A percentile compares a stretch with the other conserved stretches of the same genome.
Evolutionary conservation across 352 stramenopile genomes (phyloP).

Genomic region (Globisporangium apiculatum): DNA sequence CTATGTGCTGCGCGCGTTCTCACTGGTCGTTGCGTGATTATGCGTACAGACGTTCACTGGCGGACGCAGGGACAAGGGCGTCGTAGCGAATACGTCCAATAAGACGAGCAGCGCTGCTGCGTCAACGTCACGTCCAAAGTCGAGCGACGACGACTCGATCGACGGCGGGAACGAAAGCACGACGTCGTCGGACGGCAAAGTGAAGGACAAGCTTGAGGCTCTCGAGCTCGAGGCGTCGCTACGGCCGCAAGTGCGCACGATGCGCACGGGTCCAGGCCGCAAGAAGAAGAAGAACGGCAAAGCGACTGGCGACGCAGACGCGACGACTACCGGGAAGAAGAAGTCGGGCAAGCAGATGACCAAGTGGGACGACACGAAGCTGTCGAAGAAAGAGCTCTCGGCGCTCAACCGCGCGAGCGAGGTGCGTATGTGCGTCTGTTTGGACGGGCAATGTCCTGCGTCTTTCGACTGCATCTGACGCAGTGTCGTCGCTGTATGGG

Average conservation of each 20-base stretch:
- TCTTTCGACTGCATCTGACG: too few species aligned
- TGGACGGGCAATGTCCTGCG: background rate
- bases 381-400: constrained; percentile 78
- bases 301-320: constrained; percentile 10
- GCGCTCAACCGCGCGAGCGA: constrained; percentile 64
- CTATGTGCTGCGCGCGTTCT: too few species aligned
- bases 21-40: background rate
- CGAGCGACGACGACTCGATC: constrained; percentile 43
- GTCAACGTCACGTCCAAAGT: constrained; percentile 28
- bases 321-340: constrained; percentile 27
- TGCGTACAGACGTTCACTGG: constrained; percentile 40
- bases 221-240: constrained; percentile 43
- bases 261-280: constrained; percentile 55
- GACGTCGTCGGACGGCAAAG: constrained; percentile 33
- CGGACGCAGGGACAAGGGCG: constrained; percentile 58
- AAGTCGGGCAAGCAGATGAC: constrained; percentile 74
- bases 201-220: constrained; percentile 48
- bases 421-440: constrained; percentile 20
- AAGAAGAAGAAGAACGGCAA: constrained; percentile 49
- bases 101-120: constrained; percentile 39
- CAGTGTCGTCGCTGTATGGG: background rate
- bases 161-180: constrained; percentile 54
- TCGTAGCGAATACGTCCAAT: constrained; percentile 33
- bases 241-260: constrained; percentile 35
- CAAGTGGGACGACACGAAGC: constrained; percentile 81